phyloP scores from a whole-genome alignment of 2,329 filamentous ascomycete genomes.

The Huntiella decipiens region DNA sequence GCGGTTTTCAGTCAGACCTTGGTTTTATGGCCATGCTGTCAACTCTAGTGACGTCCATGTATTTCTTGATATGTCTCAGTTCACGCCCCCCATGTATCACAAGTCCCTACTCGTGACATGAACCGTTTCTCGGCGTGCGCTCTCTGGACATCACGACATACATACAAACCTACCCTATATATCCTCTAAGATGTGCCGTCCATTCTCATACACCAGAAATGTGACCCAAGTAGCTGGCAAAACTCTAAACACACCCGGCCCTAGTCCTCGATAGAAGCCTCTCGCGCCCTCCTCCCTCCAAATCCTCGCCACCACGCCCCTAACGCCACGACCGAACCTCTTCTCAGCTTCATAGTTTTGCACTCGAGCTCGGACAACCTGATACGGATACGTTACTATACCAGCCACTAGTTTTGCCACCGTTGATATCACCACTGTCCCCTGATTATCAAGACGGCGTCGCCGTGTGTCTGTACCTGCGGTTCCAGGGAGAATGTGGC shows the following conservation, averaged over 20 bases:
- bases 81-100: no score
- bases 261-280: constrained; percentile 82
- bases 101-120: no score
- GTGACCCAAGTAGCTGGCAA: constrained; percentile 92
- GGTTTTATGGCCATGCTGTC: no score
- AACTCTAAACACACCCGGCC: constrained; percentile 76
- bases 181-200: constrained; percentile 47
- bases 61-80: no score
- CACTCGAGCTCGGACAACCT: constrained; percentile 71
- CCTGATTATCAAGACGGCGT: constrained; percentile 31
- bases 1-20: no score
- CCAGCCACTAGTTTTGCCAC: constrained; percentile 74
- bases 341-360: constrained; percentile 73
- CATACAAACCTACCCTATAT: background rate
- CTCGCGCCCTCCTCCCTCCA: constrained; percentile 60
- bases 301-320: constrained; percentile 53
- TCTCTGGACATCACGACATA: no score
- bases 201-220: constrained; percentile 93
- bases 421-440: constrained; percentile 65
- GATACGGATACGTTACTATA: constrained; percentile 84
- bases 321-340: constrained; percentile 49
- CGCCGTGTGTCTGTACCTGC: constrained; percentile 10
- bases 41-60: no score
- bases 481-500: constrained; percentile 15
- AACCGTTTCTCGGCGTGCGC: no score